Evolutionary conservation across 768 basidiomycete species (phyloP).

Genomic region (Tephrocybe sp.): DNA sequence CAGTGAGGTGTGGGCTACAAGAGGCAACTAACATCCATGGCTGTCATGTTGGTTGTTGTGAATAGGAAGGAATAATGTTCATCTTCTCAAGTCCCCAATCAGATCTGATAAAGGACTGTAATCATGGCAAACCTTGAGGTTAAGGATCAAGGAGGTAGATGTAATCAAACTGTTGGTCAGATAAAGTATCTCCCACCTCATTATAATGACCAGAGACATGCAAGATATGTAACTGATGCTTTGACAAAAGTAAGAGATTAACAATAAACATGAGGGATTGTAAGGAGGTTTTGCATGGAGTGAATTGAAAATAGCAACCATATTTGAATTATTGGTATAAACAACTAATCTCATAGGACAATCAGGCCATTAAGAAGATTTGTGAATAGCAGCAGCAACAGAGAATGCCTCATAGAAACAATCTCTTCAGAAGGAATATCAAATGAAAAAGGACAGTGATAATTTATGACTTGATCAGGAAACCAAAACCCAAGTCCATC

Average conservation of each 20-base stretch:
- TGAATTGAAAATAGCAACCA: slow-evolving; percentile 2
- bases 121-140: too few relatives aligned
- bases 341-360: slow-evolving; percentile 13
- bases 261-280: slow-evolving; percentile 18
- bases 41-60: too few relatives aligned
- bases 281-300: background rate
- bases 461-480: slow-evolving; percentile 6
- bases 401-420: slow-evolving; percentile 27
- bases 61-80: too few relatives aligned
- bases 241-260: slow-evolving; percentile 9
- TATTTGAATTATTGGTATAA: slow-evolving; percentile 25
- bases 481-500: slow-evolving; percentile 24
- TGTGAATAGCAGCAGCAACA: slow-evolving; percentile 17
- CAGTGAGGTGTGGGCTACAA: too few relatives aligned
- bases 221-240: too few relatives aligned
- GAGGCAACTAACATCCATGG: too few relatives aligned
- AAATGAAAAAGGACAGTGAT: slow-evolving; percentile 5
- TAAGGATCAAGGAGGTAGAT: too few relatives aligned
- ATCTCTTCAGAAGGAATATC: slow-evolving; percentile 7
- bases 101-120: too few relatives aligned
- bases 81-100: too few relatives aligned
- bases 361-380: background rate
- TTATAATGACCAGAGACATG: too few relatives aligned
- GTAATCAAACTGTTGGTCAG: too few relatives aligned
- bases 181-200: too few relatives aligned